Evolutionary conservation across 495 filamentous ascomycete genomes (phyloP).

Genomic region (Podospora anserina): DNA sequence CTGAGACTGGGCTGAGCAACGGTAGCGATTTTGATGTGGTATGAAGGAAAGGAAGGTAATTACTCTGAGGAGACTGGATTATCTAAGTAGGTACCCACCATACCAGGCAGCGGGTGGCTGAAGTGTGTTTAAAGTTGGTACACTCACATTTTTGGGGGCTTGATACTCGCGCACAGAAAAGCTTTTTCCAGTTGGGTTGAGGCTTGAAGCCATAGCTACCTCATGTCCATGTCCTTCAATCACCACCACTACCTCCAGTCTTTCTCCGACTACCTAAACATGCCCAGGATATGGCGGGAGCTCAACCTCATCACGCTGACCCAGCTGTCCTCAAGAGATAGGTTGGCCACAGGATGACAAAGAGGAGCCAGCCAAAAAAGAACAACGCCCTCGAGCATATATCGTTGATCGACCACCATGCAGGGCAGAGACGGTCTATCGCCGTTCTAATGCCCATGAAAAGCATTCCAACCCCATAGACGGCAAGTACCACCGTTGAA

Average conservation of each 20-base stretch:
- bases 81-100: too few species aligned
- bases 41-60: too few species aligned
- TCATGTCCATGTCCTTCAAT: not conserved
- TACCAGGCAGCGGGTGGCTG: too few species aligned
- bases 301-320: not conserved
- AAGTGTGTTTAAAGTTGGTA: too few species aligned
- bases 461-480: not conserved
- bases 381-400: not conserved
- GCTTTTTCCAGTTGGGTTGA: too few species aligned
- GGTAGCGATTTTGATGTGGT: too few species aligned
- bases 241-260: not conserved
- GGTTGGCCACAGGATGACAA: not conserved
- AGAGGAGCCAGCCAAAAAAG: not conserved
- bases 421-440: not conserved
- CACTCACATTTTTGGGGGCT: too few species aligned
- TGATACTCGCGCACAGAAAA: too few species aligned
- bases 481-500: too few species aligned
- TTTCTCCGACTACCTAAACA: not conserved
- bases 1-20: too few species aligned
- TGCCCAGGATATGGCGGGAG: not conserved
- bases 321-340: not conserved
- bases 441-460: not conserved
- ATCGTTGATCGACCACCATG: not conserved
- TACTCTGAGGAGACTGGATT: too few species aligned
- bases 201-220: not conserved